Evolutionary conservation across 73 alveolate genomes (phyloP).

Genomic region (Paramecium pentaurelia): DNA sequence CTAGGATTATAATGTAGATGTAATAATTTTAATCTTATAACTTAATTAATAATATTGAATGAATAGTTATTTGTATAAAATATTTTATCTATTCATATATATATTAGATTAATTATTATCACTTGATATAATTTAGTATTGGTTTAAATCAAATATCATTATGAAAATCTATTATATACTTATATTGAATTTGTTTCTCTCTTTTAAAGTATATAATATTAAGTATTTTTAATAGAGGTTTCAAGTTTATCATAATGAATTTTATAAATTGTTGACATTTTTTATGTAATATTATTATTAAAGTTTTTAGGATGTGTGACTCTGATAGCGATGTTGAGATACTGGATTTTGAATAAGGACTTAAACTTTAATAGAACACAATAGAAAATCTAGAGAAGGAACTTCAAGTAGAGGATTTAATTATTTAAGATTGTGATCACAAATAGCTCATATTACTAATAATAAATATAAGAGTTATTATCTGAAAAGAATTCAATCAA

Average conservation of each 20-base stretch:
- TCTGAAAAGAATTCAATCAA: background rate
- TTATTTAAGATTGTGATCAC: conserved; percentile 14
- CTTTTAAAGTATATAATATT: no score
- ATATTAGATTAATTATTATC: no score
- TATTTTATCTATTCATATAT: no score
- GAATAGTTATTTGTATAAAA: no score
- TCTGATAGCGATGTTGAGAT: conserved; percentile 37
- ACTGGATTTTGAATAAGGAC: conserved; percentile 4
- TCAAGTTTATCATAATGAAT: background rate
- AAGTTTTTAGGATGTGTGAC: background rate
- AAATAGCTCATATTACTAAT: background rate
- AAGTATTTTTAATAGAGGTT: no score
- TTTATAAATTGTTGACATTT: background rate
- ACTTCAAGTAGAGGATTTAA: background rate
- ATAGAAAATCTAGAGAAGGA: conserved; percentile 3
- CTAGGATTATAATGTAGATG: no score
- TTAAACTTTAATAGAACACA: conserved; percentile 13
- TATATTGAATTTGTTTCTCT: no score
- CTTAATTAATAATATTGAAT: no score
- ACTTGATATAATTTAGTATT: no score
- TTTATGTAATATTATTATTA: background rate
- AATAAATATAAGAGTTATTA: background rate
- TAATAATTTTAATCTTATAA: no score
- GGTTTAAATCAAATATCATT: no score
- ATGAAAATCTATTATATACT: no score